Evolutionary conservation across 2,329 filamentous ascomycete species (phyloP).

Genomic region (Colletotrichum lindemuthianum): DNA sequence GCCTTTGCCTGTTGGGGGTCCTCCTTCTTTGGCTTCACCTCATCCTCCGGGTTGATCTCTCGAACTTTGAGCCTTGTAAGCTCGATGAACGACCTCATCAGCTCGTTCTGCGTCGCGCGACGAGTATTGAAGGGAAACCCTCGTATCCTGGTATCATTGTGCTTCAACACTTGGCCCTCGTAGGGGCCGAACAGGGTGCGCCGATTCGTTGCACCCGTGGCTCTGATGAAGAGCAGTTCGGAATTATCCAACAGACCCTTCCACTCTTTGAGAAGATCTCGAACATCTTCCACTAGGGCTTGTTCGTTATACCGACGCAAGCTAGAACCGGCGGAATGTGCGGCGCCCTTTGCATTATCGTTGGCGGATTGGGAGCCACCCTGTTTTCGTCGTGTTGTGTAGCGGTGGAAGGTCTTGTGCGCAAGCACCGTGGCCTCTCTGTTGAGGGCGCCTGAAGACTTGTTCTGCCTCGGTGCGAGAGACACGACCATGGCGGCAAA

Average conservation of each 20-base stretch:
- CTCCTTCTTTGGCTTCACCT: slow-evolving; percentile 56
- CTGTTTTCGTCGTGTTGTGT: slow-evolving; percentile 95
- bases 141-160: slow-evolving; percentile 82
- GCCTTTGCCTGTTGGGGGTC: slow-evolving; percentile 46
- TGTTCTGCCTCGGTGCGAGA: slow-evolving; percentile 81
- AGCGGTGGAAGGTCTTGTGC: slow-evolving; percentile 97
- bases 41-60: slow-evolving; percentile 75
- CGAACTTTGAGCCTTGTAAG: slow-evolving; percentile 89
- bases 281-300: slow-evolving; percentile 88
- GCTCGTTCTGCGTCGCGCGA: slow-evolving; percentile 89
- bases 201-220: slow-evolving; percentile 86
- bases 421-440: slow-evolving; percentile 88
- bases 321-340: slow-evolving; percentile 91
- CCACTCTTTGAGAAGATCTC: slow-evolving; percentile 85
- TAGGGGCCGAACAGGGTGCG: slow-evolving; percentile 91
- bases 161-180: slow-evolving; percentile 83
- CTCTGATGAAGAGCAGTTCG: slow-evolving; percentile 87
- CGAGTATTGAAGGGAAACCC: slow-evolving; percentile 94
- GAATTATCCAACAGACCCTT: slow-evolving; percentile 84
- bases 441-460: slow-evolving; percentile 78
- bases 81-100: slow-evolving; percentile 95
- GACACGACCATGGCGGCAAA: slow-evolving; percentile 97
- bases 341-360: slow-evolving; percentile 91
- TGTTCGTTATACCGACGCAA: slow-evolving; percentile 94
- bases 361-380: slow-evolving; percentile 95